These are phyloP conservation scores for Panus rudis DNA, from an alignment of 768 basidiomycete genomes.

Conservation along the genomic window DNA sequence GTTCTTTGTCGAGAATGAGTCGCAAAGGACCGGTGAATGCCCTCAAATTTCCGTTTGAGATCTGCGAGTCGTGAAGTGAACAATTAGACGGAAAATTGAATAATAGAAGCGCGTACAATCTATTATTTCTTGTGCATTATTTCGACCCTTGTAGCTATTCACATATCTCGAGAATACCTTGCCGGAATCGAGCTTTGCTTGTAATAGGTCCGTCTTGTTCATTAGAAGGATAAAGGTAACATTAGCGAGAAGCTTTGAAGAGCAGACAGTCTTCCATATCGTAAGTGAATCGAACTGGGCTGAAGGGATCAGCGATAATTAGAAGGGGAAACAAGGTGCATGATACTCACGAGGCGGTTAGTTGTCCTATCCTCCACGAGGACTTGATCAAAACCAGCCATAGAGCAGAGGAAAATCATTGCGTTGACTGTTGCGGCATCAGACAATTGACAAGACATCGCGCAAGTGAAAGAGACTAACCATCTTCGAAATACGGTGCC, in stretches of 20 bases:
- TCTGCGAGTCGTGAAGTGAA: too few species aligned
- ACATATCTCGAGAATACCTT: neutral
- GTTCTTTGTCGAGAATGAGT: constrained; percentile 39
- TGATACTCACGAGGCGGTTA: constrained; percentile 47
- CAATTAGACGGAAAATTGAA: too few species aligned
- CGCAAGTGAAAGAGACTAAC: constrained; percentile 25
- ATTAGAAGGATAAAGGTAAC: constrained; percentile 56
- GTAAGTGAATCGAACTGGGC: constrained; percentile 47
- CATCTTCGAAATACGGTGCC: constrained; percentile 67
- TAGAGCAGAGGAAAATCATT: constrained; percentile 61
- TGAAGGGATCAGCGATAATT: neutral
- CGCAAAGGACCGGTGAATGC: constrained; percentile 43
- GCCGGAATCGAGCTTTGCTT: constrained; percentile 37
- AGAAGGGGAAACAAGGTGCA: constrained; percentile 1
- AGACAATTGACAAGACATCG: neutral
- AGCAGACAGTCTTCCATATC: constrained; percentile 55
- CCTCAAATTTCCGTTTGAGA: constrained; percentile 22
- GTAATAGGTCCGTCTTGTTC: constrained; percentile 57
- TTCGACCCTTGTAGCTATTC: neutral
- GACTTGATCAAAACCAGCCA: constrained; percentile 60
- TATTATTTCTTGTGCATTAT: neutral
- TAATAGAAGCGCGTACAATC: too few species aligned
- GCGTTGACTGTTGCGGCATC: constrained; percentile 38
- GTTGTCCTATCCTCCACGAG: constrained; percentile 49
- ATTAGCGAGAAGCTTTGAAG: constrained; percentile 45